Evolutionary conservation across 306 rosid genomes (phyloP), one percentile per base, ranked within the genome.

Genomic region (Calophaca sinica): DNA sequence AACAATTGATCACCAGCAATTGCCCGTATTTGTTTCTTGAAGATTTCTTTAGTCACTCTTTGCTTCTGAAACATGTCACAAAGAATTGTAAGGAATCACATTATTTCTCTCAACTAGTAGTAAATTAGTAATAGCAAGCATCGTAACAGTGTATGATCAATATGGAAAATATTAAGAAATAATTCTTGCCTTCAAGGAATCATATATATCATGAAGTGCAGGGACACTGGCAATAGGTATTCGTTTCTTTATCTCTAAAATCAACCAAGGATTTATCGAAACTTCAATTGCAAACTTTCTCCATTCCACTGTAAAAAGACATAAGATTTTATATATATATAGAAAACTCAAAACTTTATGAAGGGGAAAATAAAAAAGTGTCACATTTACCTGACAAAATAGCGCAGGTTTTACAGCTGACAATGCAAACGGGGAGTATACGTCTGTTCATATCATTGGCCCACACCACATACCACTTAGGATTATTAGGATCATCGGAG

Each of bases 381-480:
- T 8, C 44, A 59, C 9, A 31, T 14, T 15, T 62, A 65, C 91
- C 90, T 13, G 82, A 63, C 26, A 60, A 7, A 10, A 26, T 9
- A 59, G 15, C 39, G 20, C 79, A 60, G 10, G 87, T 63, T 79
- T 78, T 90, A 85, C 69, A 90, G 55, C 78, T 88, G 72, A 90
- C 86, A 52, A 90, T 87, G 77, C 83, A 85, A 73, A 75, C 84
- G 0, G 93, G 93, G 57, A 88, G 79, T 62, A 88, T 83, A 50
- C 83, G 88, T 45, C 78, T 80, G 69, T 89, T 88, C 79, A 87
- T 82, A 46, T 80, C 83, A 68, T 80, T 15, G 5, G 76, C 66
- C 96, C 96, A 90, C 13, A 90, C 85, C 9, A 85, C 80, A 53
- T 85, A 86, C 80, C 87, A 83, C 39, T 68, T 84, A 2, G 96